Evolutionary conservation across 2,329 filamentous ascomycete species (phyloP).

Genomic region (Sclerotinia minor): DNA sequence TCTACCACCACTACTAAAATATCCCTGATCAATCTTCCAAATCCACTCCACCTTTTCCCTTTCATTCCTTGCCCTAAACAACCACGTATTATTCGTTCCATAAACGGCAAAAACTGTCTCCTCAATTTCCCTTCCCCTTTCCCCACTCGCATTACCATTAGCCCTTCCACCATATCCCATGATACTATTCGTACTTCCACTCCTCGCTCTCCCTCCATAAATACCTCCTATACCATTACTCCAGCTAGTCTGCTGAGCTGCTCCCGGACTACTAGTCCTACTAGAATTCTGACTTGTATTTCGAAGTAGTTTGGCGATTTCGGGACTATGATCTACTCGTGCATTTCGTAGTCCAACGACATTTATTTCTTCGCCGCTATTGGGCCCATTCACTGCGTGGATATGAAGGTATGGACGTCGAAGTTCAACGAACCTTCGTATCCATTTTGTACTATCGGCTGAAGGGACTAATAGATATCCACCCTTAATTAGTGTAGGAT

Average conservation of each 20-base stretch:
- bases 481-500: constrained; percentile 76
- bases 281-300: constrained; percentile 3
- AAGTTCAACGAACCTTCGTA: constrained; percentile 89
- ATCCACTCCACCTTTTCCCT: constrained; percentile 97
- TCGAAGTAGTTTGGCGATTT: constrained; percentile 73
- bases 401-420: constrained; percentile 89
- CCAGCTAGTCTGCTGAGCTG: constrained; percentile 28
- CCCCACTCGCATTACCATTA: constrained; percentile 35
- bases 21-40: constrained; percentile 78
- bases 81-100: constrained; percentile 89
- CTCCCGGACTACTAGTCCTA: background rate
- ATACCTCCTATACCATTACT: constrained; percentile 34
- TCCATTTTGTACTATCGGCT: constrained; percentile 78
- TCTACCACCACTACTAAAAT: constrained; percentile 37
- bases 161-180: constrained; percentile 8
- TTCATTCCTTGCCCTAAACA: constrained; percentile 88
- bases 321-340: constrained; percentile 87
- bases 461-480: constrained; percentile 87
- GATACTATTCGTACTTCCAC: constrained; percentile 12
- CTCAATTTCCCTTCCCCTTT: constrained; percentile 35
- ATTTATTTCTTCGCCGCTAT: constrained; percentile 85
- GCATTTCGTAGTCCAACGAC: constrained; percentile 87
- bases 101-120: constrained; percentile 84
- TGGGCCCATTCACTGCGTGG: constrained; percentile 60
- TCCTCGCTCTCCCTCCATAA: constrained; percentile 2